Evolutionary conservation across 352 stramenopile species (phyloP).

Genomic region (Phytophthora pluvialis): DNA sequence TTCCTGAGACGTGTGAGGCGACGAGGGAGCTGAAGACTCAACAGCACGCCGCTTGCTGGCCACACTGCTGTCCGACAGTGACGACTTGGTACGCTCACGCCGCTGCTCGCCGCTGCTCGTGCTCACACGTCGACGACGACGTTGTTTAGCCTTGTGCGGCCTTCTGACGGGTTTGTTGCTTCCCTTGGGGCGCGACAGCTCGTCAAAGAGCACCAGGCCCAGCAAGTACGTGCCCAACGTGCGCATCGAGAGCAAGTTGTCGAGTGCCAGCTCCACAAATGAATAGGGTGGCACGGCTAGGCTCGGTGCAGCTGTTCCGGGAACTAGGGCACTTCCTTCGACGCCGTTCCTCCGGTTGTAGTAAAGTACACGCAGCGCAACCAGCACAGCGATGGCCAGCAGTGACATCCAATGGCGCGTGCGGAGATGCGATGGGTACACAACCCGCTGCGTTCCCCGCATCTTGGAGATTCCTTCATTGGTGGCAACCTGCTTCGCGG

Average conservation of each 20-base stretch:
- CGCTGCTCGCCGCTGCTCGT: conserved; percentile 15
- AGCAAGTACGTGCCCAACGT: conserved; percentile 57
- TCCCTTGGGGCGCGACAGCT: conserved; percentile 34
- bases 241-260: conserved; percentile 60
- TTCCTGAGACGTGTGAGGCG: conserved; percentile 43
- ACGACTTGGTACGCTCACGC: conserved; percentile 29
- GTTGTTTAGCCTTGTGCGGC: conserved; percentile 14
- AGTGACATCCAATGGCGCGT: conserved; percentile 62
- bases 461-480: conserved; percentile 17
- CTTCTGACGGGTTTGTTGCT: conserved; percentile 22
- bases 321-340: conserved; percentile 26
- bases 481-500: conserved; percentile 1
- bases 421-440: conserved; percentile 52
- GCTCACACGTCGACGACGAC: conserved; percentile 27
- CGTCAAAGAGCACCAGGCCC: conserved; percentile 63
- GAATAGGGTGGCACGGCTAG: conserved; percentile 23
- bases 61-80: conserved; percentile 30
- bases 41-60: conserved; percentile 12
- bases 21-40: conserved; percentile 28
- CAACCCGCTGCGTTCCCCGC: conserved; percentile 5
- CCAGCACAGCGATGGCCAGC: conserved; percentile 33
- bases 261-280: conserved; percentile 43
- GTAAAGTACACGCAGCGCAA: conserved; percentile 48
- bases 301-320: conserved; percentile 4
- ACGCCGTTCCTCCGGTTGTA: conserved; percentile 34